Conservation (phyloP, 1,284 basidiomycete species). For the Ustilago sp. region DNA sequence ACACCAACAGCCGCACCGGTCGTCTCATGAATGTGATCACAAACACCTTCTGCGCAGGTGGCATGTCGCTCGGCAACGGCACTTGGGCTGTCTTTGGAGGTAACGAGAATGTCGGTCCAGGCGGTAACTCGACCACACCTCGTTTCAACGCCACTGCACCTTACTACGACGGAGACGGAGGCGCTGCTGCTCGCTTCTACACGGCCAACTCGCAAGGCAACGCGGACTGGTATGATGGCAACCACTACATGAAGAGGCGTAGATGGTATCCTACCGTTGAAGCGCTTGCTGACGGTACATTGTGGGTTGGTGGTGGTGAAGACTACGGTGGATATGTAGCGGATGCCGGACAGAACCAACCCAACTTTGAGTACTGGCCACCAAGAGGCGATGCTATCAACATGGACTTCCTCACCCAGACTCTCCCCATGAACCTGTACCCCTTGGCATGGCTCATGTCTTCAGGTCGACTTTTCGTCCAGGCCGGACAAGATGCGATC, state of each 20-base stretch:
- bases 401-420: constrained; percentile 44
- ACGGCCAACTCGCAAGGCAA: constrained; percentile 25
- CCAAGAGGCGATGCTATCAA: constrained; percentile 35
- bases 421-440: constrained; percentile 58
- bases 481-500: constrained; percentile 52
- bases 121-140: constrained; percentile 48
- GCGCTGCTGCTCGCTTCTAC: constrained; percentile 45
- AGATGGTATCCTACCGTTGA: constrained; percentile 53
- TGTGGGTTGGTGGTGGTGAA: constrained; percentile 43
- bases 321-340: constrained; percentile 46
- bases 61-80: constrained; percentile 66
- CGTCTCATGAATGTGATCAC: constrained; percentile 64
- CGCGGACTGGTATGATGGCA: constrained; percentile 38
- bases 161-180: constrained; percentile 48
- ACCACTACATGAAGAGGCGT: constrained; percentile 34
- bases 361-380: constrained; percentile 53
- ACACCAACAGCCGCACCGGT: constrained; percentile 45
- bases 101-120: constrained; percentile 64
- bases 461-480: constrained; percentile 56
- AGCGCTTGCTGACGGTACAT: constrained; percentile 42
- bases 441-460: constrained; percentile 60
- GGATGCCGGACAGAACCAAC: constrained; percentile 35
- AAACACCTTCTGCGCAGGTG: constrained; percentile 70
- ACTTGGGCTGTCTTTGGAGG: constrained; percentile 67
- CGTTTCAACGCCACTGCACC: constrained; percentile 30